A percentile compares a stretch with the other conserved stretches of the same genome.
These are phyloP conservation scores for Lanmaoa rubissima DNA, from an alignment of 768 basidiomycete genomes.

Conservation along the genomic window DNA sequence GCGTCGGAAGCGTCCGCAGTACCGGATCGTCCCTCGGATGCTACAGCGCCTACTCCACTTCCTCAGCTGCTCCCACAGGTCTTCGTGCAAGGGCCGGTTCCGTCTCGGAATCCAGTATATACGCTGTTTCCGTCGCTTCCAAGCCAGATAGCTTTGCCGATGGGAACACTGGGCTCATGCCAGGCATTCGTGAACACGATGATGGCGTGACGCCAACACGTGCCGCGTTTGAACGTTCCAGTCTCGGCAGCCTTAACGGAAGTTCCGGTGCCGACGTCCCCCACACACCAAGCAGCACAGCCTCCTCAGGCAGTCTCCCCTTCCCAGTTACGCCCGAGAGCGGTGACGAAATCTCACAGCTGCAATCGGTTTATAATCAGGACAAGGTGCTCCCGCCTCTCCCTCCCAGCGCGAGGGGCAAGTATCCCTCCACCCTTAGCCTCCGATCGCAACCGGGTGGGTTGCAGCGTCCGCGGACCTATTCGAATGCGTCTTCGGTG, in stretches of 20 bases:
- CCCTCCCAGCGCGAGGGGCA: conserved; percentile 15
- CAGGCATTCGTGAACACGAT: conserved; percentile 30
- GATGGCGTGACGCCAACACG: conserved; percentile 32
- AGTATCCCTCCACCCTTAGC: conserved; percentile 20
- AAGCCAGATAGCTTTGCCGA: conserved; percentile 12
- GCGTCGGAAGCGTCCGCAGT: conserved; percentile 22
- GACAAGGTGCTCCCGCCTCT: conserved; percentile 35
- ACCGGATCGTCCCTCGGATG: conserved; percentile 23
- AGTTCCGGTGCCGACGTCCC: conserved; percentile 17
- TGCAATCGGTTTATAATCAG: conserved; percentile 12
- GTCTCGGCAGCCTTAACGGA: conserved; percentile 23
- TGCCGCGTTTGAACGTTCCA: conserved; percentile 27
- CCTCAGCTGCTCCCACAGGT: conserved; percentile 7
- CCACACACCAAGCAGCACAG: conserved; percentile 31
- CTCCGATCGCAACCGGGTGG: conserved; percentile 9
- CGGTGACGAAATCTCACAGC: conserved; percentile 14
- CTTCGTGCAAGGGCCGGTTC: conserved; percentile 16
- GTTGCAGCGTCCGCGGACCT: conserved; percentile 34
- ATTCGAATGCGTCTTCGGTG: conserved; percentile 30
- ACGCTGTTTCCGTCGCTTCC: conserved; percentile 13
- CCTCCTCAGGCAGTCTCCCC: conserved; percentile 29
- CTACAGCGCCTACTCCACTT: conserved; percentile 23
- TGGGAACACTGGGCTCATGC: conserved; percentile 18
- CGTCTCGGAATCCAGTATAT: conserved; percentile 19
- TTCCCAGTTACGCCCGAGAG: conserved; percentile 32